Percentiles rank a stretch among this genome's conserved stretches.
Evolutionary conservation across 371 early-diverging fungal genomes (phyloP).

Genomic region (Mortierella sp.): DNA sequence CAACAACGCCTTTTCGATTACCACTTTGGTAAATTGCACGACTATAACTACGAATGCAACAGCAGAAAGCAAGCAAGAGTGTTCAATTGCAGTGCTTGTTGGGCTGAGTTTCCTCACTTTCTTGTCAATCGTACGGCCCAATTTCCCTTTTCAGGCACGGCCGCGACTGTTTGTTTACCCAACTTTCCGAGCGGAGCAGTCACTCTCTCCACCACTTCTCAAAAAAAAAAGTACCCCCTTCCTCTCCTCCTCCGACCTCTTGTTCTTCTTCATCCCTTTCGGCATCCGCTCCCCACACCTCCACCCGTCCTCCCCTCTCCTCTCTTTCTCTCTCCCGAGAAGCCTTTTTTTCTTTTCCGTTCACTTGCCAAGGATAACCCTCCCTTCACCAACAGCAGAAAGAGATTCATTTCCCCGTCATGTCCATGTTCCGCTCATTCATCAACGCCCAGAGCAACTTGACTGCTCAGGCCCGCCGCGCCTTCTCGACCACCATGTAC

Average conservation of each 20-base stretch:
- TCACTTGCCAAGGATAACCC: constrained; percentile 13
- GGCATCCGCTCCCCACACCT: constrained; percentile 13
- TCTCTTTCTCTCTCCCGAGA: neutral
- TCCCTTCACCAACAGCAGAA: neutral
- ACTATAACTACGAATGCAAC: neutral
- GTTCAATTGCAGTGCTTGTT: neutral
- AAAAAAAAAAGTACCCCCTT: neutral
- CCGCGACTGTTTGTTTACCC: constrained; percentile 28
- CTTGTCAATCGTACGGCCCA: neutral
- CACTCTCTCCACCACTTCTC: neutral
- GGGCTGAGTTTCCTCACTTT: neutral
- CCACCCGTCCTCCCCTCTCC: neutral
- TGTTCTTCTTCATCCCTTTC: constrained; percentile 16
- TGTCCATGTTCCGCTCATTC: constrained; percentile 55
- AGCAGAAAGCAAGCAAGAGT: neutral
- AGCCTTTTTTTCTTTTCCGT: neutral
- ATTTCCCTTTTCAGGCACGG: constrained; percentile 5
- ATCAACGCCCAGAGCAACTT: constrained; percentile 52
- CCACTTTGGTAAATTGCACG: neutral
- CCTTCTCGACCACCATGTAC: constrained; percentile 51
- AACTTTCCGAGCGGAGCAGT: constrained; percentile 31
- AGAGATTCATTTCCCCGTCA: constrained; percentile 7
- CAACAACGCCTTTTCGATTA: neutral
- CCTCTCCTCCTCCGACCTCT: neutral
- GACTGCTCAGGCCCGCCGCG: constrained; percentile 49